Conservation (phyloP, 257 asterid genomes). For the Solanum sejunctum region DNA sequence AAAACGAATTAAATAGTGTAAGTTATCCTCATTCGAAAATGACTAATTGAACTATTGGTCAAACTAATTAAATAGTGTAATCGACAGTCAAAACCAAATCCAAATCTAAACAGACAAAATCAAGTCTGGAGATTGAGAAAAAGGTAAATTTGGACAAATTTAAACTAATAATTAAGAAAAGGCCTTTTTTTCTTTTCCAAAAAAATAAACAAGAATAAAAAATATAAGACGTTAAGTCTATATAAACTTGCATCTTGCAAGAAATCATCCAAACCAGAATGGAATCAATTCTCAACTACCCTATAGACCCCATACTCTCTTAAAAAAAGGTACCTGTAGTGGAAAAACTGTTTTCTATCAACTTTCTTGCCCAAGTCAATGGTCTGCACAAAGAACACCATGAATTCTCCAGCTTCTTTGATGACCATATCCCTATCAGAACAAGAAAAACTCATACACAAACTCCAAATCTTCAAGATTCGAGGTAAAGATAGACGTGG, state of each 20-base stretch:
- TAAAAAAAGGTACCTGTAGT: not conserved
- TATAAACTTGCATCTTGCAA: not conserved
- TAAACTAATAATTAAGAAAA: not conserved
- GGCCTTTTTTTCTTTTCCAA: not conserved
- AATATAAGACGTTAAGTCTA: not conserved
- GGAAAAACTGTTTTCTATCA: not conserved
- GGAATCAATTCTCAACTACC: not conserved
- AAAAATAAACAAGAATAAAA: not conserved
- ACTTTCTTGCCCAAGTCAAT: not conserved
- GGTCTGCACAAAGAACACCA: conserved; percentile 1
- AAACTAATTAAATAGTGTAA: not conserved
- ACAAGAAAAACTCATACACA: conserved; percentile 36
- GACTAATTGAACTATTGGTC: not conserved
- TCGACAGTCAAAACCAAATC: not conserved
- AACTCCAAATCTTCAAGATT: conserved; percentile 51
- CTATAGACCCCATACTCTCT: not conserved
- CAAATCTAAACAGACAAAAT: not conserved
- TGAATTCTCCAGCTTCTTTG: conserved; percentile 12
- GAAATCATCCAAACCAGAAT: not conserved
- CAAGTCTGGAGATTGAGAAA: not conserved
- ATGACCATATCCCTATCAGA: conserved; percentile 20
- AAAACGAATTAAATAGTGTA: not conserved
- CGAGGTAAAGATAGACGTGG: conserved; percentile 66
- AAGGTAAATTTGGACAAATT: not conserved
- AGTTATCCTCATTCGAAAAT: not conserved